Percentiles rank a stretch among this genome's conserved stretches.
These are phyloP conservation scores for Lindgomyces ingoldianus DNA, from an alignment of 495 filamentous ascomycete species.

Conservation along the genomic window DNA sequence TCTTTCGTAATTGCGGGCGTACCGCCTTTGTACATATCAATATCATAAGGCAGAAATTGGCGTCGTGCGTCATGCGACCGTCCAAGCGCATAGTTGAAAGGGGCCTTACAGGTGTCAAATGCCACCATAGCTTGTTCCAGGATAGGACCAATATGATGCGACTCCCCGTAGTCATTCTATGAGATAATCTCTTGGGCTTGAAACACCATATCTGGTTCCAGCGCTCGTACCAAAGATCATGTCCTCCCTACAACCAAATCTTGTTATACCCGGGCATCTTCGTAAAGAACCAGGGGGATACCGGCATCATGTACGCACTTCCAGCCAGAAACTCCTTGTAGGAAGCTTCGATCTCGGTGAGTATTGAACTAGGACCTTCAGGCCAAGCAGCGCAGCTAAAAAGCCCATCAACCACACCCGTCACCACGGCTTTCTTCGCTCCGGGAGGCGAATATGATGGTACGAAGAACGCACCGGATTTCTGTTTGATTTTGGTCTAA, in stretches of 20 bases:
- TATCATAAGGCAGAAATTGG: background rate
- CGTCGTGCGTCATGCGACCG: background rate
- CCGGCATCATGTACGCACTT: slow-evolving; percentile 77
- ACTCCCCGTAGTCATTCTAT: slow-evolving; percentile 81
- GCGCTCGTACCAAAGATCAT: slow-evolving; percentile 71
- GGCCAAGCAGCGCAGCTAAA: slow-evolving; percentile 80
- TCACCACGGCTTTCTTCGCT: slow-evolving; percentile 50
- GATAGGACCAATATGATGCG: slow-evolving; percentile 70
- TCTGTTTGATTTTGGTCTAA: slow-evolving; percentile 59
- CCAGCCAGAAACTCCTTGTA: background rate
- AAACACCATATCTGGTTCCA: slow-evolving; percentile 69
- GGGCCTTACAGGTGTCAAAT: background rate
- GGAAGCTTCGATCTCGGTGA: slow-evolving; percentile 34
- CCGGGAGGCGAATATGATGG: slow-evolving; percentile 58
- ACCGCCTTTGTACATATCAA: background rate
- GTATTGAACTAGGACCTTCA: slow-evolving; percentile 49
- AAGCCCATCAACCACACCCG: slow-evolving; percentile 58
- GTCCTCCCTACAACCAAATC: slow-evolving; percentile 73
- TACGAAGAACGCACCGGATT: slow-evolving; percentile 58
- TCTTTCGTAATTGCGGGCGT: background rate
- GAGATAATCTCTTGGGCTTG: slow-evolving; percentile 58
- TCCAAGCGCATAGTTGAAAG: slow-evolving; percentile 1
- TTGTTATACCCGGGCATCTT: slow-evolving; percentile 69
- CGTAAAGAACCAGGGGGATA: slow-evolving; percentile 76
- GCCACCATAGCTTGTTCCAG: background rate